A percentile compares a stretch with the other conserved stretches of the same genome.
phyloP scores from a whole-genome alignment of 768 basidiomycete species.

The Chalciporus piperatus region DNA sequence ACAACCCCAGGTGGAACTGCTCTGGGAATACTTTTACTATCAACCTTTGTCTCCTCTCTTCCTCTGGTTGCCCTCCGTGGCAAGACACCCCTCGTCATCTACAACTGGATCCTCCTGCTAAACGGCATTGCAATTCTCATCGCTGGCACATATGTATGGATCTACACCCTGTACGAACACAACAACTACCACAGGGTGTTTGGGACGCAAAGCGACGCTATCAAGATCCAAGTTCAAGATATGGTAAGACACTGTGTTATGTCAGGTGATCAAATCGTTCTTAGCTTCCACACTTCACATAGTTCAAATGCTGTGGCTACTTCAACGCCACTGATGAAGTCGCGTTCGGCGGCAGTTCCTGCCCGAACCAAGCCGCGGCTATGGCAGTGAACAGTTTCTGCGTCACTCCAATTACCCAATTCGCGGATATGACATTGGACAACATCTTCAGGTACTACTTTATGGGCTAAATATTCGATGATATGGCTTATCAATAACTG shows the following conservation, averaged over 20 bases:
- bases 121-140: slow-evolving; percentile 60
- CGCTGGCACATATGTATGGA: slow-evolving; percentile 77
- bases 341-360: slow-evolving; percentile 62
- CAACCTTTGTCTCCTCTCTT: slow-evolving; percentile 71
- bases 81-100: slow-evolving; percentile 64
- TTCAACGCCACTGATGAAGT: slow-evolving; percentile 61
- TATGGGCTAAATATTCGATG: not conserved
- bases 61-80: slow-evolving; percentile 68
- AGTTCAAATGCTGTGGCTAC: slow-evolving; percentile 88
- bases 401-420: slow-evolving; percentile 62
- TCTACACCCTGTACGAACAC: slow-evolving; percentile 72
- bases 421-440: slow-evolving; percentile 73
- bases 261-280: not conserved
- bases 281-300: slow-evolving; percentile 2
- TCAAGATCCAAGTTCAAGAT: slow-evolving; percentile 66
- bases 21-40: slow-evolving; percentile 62
- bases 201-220: slow-evolving; percentile 41
- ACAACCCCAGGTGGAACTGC: slow-evolving; percentile 59
- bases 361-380: slow-evolving; percentile 41
- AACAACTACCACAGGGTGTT: slow-evolving; percentile 63
- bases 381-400: slow-evolving; percentile 54
- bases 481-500: not conserved
- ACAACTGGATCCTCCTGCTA: slow-evolving; percentile 71
- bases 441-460: slow-evolving; percentile 70
- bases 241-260: slow-evolving; percentile 39